These are phyloP conservation scores for Penicillium crustosum DNA, from an alignment of 2,329 filamentous ascomycete genomes.

Conservation along the genomic window DNA sequence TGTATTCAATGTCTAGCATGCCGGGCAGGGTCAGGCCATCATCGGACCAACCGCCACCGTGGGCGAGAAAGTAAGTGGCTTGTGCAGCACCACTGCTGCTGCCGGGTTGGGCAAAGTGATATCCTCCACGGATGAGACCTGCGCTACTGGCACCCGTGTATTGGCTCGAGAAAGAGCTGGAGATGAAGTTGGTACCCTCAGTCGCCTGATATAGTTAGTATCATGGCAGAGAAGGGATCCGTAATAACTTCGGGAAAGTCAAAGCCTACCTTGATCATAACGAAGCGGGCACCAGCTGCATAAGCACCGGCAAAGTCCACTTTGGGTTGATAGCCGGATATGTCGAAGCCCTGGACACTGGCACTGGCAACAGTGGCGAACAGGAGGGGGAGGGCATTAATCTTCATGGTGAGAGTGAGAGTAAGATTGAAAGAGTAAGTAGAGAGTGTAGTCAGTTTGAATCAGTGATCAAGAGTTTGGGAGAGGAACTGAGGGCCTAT, in stretches of 20 bases:
- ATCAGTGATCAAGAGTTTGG: not conserved
- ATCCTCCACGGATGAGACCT: constrained; percentile 56
- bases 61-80: constrained; percentile 53
- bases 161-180: constrained; percentile 50
- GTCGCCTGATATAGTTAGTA: constrained; percentile 45
- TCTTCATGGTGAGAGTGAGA: constrained; percentile 18
- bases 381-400: constrained; percentile 13
- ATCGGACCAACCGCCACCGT: constrained; percentile 56
- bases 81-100: constrained; percentile 48
- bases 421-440: not conserved
- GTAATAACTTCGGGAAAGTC: too few relatives aligned
- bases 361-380: constrained; percentile 23
- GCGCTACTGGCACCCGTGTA: constrained; percentile 53
- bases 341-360: constrained; percentile 35
- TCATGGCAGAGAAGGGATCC: not conserved
- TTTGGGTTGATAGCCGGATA: constrained; percentile 31
- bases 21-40: constrained; percentile 58
- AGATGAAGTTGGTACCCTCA: constrained; percentile 51
- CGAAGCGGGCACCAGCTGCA: constrained; percentile 31
- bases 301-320: constrained; percentile 34
- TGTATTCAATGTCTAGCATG: constrained; percentile 57
- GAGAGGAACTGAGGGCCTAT: not conserved
- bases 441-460: not conserved
- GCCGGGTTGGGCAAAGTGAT: constrained; percentile 56
- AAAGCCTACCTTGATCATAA: constrained; percentile 34